Base-by-base conservation (phyloP, 371 early-diverging fungal species). In the Syncephalastrum racemosum region DNA sequence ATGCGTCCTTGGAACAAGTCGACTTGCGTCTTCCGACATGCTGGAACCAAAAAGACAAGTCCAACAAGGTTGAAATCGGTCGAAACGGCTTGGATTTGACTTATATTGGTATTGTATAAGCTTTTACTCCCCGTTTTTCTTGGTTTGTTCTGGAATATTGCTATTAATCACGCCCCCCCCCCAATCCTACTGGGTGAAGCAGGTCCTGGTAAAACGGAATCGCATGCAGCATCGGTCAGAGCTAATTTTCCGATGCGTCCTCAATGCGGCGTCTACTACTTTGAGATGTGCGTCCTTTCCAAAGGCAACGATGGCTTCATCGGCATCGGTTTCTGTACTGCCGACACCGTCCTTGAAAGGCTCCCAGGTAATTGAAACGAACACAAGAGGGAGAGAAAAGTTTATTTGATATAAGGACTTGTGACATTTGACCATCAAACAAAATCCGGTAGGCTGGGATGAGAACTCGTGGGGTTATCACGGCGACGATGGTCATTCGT, bases 241-340 rank as follows among this genome's bases (percentile, higher is more conserved):
- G 77, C 90, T n/a, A 92, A 96, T 75, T 61, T 73, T 36, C 81
- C 90, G 12, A 93, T 95, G 46, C 93, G 92, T 20, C 77, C 85
- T 2, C 89, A 90, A 59, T 84, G 86, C 50, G 96, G 96, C 4
- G 73, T 96, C 7, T 96, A 84, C 58, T 97, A 97, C 70, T 97
- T 77, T 69, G 98, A 97, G 67, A 83, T 92, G 20, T 64, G 74
- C 13, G 78, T 97, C 50, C 73, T 89, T 22, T 85, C 81, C 64
- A 93, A 94, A 69, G 98, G 96, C 15, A 75, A 87, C 7, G 87
- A 92, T 63, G 98, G 98, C 59, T 90, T 88, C 59, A 95, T 96
- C 59, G 95, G 93, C 4, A 77, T 97, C 36, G 97, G 97, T 13
- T 83, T 95, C 41, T 85, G 89, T 52, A 73, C 68, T n/a, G 47